phyloP scores from a whole-genome alignment of 2,329 filamentous ascomycete genomes.

The Pleurostoma richardsiae region DNA sequence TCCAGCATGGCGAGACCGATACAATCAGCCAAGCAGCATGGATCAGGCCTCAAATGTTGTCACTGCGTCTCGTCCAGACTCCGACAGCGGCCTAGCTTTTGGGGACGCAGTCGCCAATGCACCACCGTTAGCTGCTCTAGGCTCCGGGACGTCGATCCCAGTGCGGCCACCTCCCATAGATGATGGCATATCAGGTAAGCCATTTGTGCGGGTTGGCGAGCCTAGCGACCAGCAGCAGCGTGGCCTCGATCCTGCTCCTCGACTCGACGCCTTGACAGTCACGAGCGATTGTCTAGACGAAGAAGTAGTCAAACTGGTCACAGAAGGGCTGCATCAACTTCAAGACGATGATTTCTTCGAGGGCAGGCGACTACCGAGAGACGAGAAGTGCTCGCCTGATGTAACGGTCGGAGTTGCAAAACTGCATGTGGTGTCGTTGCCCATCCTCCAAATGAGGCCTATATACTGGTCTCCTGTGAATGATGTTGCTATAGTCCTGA shows the following conservation, averaged over 20 bases:
- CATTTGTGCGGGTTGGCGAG: conserved; percentile 42
- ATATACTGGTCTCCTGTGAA: conserved; percentile 97
- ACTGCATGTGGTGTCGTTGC: conserved; percentile 81
- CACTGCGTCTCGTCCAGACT: too few relatives aligned
- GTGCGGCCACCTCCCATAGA: conserved; percentile 23
- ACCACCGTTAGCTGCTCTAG: too few relatives aligned
- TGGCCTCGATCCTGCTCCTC: background rate
- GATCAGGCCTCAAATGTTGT: too few relatives aligned
- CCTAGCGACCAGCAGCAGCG: background rate
- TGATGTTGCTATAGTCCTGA: conserved; percentile 74
- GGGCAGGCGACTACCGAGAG: conserved; percentile 8
- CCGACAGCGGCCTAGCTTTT: too few relatives aligned
- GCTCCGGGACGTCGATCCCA: background rate
- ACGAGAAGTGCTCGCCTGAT: conserved; percentile 34
- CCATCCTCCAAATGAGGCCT: conserved; percentile 81
- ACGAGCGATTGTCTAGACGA: background rate
- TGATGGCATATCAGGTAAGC: conserved; percentile 50
- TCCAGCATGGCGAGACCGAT: too few relatives aligned
- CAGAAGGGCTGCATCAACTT: too few relatives aligned
- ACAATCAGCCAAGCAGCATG: too few relatives aligned
- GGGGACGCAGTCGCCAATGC: too few relatives aligned
- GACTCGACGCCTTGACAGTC: too few relatives aligned
- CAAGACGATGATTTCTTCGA: background rate
- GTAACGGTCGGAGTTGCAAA: conserved; percentile 87
- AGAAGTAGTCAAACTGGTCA: background rate